Percentiles rank a stretch among this genome's conserved stretches.
Conservation (phyloP, 2,329 filamentous ascomycete species). For the Penicillium sumatraense region DNA sequence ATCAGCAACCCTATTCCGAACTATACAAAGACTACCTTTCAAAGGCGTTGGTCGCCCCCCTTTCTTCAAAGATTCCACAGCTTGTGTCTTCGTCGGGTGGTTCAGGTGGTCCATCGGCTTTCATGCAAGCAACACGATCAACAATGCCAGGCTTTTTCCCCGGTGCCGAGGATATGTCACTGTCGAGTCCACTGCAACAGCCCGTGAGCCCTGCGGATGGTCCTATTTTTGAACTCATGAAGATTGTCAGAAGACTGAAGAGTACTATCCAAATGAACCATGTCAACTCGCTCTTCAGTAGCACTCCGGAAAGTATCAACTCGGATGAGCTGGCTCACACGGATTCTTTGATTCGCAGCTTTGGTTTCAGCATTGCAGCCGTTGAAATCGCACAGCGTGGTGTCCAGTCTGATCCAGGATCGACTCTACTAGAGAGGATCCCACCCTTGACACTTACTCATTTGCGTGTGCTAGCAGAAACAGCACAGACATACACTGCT, state of each 20-base stretch:
- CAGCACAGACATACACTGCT: slow-evolving; percentile 80
- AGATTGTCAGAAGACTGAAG: slow-evolving; percentile 61
- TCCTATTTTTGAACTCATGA: slow-evolving; percentile 54
- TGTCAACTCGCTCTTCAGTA: slow-evolving; percentile 52
- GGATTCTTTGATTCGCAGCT: slow-evolving; percentile 49
- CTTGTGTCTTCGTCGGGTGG: slow-evolving; percentile 32
- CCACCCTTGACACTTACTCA: slow-evolving; percentile 84
- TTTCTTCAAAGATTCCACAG: slow-evolving; percentile 49
- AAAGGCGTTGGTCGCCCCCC: slow-evolving; percentile 54
- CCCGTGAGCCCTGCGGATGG: slow-evolving; percentile 33
- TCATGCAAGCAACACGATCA: slow-evolving; percentile 33
- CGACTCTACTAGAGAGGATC: slow-evolving; percentile 80
- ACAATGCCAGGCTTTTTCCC: slow-evolving; percentile 47
- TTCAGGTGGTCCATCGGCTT: slow-evolving; percentile 28
- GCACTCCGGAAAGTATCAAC: slow-evolving; percentile 44
- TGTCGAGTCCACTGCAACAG: slow-evolving; percentile 39
- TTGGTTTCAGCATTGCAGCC: slow-evolving; percentile 85
- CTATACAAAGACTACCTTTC: slow-evolving; percentile 58
- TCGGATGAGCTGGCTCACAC: slow-evolving; percentile 56
- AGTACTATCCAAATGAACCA: slow-evolving; percentile 59
- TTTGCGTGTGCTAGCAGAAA: slow-evolving; percentile 85
- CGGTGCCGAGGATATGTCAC: slow-evolving; percentile 35
- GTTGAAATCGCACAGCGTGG: slow-evolving; percentile 93
- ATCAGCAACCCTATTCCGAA: slow-evolving; percentile 48
- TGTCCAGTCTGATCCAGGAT: slow-evolving; percentile 71